Evolutionary conservation across 768 basidiomycete genomes (phyloP).

Genomic region (Rhizopogon roseolus): DNA sequence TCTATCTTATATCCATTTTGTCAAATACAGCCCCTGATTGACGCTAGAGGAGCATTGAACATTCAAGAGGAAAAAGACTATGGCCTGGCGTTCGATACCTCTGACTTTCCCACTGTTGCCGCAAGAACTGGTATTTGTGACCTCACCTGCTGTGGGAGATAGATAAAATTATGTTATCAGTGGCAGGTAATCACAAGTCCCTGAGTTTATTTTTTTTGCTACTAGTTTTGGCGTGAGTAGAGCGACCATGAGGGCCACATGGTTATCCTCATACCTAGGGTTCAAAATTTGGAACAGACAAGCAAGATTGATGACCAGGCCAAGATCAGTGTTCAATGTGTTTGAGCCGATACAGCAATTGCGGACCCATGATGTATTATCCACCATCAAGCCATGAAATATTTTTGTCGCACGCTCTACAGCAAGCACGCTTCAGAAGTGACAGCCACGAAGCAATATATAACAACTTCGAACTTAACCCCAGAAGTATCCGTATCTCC

Average conservation of each 20-base stretch:
- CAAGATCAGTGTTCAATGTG: too few species aligned
- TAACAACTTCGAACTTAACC: background rate
- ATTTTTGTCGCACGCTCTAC: too few species aligned
- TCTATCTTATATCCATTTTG: background rate
- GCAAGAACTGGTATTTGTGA: background rate
- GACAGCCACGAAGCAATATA: too few species aligned
- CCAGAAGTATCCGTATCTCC: background rate
- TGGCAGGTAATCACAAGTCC: background rate
- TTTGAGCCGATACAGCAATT: background rate
- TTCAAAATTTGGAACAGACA: too few species aligned
- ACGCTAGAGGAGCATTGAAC: background rate
- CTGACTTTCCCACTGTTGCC: background rate
- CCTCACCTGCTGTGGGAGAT: background rate
- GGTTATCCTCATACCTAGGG: background rate
- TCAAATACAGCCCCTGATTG: background rate
- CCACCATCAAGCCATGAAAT: too few species aligned
- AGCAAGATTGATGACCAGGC: too few species aligned
- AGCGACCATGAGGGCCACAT: background rate
- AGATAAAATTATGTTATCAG: background rate
- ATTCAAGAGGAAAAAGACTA: background rate
- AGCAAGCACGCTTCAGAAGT: background rate
- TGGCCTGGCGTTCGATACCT: background rate
- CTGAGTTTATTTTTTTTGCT: background rate
- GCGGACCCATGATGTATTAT: background rate
- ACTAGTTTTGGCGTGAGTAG: background rate